Base-by-base conservation (phyloP, 345 rosid species). In the Kandelia obovata region DNA sequence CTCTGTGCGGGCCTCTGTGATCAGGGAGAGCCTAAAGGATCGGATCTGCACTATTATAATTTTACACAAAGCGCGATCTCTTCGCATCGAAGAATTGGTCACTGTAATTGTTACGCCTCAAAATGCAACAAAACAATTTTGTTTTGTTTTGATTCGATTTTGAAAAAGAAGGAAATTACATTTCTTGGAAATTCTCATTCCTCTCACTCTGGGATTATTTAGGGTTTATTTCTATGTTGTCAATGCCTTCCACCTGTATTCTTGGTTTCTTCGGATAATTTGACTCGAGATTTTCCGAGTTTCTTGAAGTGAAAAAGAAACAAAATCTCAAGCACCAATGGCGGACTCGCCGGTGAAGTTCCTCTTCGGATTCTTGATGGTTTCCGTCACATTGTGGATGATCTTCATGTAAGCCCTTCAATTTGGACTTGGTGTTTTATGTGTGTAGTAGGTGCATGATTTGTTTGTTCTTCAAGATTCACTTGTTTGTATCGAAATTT, bases 281-380 rank as follows among this genome's bases (percentile, higher is more conserved):
- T 79, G 75, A 83, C 79, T 61, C 65, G 35, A 25, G 30, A 5
- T 70, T 55, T 4, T 9, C 49, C 31, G 70, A 47, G 62, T 64
- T 72, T 60, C 49, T 21, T 63, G 68, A 67, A 69, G 71, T 49
- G 63, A 26, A 11, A 61, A 52, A 5, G 43, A 5, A 15, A 28
- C 35, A 8, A 20, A 8, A 16, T 31, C 15, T 53, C 76, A 8
- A 64, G 65, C 30, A 62, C 60, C 63, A 73, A 94, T 95, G 99
- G 88, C 86, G 58, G 91, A 87, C 80, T 92, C 97, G 52, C 97
- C 96, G n/a, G 99, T 88, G 63, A 90, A 86, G 72, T 86, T 92
- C 84, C 89, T 95, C 81, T 84, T 88, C 56, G 96, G 96, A 19
- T 95, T 95, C 85, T 80, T 95, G 65, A 69, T 87, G 61, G 75